These are phyloP conservation scores for Passiflora organensis DNA, from an alignment of 345 rosid genomes.

Conservation along the genomic window DNA sequence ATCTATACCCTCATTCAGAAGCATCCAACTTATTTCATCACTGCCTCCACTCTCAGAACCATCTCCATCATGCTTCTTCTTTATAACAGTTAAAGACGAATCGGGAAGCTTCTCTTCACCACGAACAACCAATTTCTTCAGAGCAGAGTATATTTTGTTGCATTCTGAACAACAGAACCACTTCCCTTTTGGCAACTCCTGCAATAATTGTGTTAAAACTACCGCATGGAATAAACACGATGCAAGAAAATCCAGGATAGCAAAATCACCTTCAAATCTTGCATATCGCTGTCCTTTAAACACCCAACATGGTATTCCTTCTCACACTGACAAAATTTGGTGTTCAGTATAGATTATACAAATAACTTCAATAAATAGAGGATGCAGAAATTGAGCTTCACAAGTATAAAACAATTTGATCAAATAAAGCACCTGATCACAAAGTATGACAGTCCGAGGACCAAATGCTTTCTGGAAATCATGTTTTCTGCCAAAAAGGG, in stretches of 20 bases:
- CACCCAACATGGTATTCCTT: conserved; percentile 95
- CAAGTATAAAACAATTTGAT: conserved; percentile 4
- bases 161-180: conserved; percentile 82
- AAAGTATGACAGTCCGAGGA: conserved; percentile 76
- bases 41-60: conserved; percentile 25
- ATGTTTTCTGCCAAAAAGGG: conserved; percentile 57
- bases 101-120: conserved; percentile 76
- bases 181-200: conserved; percentile 83
- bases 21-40: conserved; percentile 80
- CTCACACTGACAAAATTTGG: conserved; percentile 50
- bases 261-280: conserved; percentile 65
- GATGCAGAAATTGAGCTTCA: background rate
- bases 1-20: conserved; percentile 53
- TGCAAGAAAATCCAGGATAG: background rate
- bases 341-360: too few species aligned
- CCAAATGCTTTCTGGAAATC: conserved; percentile 69
- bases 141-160: conserved; percentile 41
- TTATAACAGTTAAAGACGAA: conserved; percentile 42
- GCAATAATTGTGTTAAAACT: conserved; percentile 25
- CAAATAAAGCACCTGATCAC: conserved; percentile 70
- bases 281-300: conserved; percentile 68
- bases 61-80: conserved; percentile 38
- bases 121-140: conserved; percentile 45
- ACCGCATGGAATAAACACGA: background rate
- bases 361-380: too few species aligned